These are phyloP conservation scores for Pyrenopolyporus hunteri DNA, from an alignment of 495 filamentous ascomycete species.

Conservation along the genomic window DNA sequence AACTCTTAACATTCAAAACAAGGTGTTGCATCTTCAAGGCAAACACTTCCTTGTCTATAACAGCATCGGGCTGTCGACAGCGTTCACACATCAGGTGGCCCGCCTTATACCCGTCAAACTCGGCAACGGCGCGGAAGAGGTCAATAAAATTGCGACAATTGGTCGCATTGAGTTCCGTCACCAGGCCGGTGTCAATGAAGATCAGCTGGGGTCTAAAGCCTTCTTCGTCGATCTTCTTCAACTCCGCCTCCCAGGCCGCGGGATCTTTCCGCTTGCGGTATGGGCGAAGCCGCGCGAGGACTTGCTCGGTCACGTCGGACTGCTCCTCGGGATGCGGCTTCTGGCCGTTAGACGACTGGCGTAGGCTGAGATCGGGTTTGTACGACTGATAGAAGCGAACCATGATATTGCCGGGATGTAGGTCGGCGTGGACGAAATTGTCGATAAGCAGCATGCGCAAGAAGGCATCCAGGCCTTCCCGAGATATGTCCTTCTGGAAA, in stretches of 20 bases:
- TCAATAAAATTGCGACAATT: slow-evolving; percentile 95
- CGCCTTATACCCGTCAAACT: slow-evolving; percentile 96
- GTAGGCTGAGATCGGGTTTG: slow-evolving; percentile 65
- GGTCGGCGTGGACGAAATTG: slow-evolving; percentile 98
- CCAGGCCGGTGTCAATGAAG: slow-evolving; percentile 97
- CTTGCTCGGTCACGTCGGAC: slow-evolving; percentile 84
- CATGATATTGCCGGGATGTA: slow-evolving; percentile 99
- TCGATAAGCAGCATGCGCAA: slow-evolving; percentile 96
- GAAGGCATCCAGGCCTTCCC: slow-evolving; percentile 97
- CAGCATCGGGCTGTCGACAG: slow-evolving; percentile 86
- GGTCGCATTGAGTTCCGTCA: slow-evolving; percentile 85
- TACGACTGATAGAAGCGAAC: slow-evolving; percentile 94
- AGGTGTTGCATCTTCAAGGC: slow-evolving; percentile 96
- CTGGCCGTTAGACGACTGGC: slow-evolving; percentile 47
- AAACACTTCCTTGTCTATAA: slow-evolving; percentile 87
- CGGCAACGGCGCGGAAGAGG: slow-evolving; percentile 92
- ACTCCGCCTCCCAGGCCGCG: slow-evolving; percentile 70
- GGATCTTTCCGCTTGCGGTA: slow-evolving; percentile 62
- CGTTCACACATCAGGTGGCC: slow-evolving; percentile 96
- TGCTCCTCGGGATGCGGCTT: slow-evolving; percentile 54
- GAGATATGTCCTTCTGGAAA: slow-evolving; percentile 92
- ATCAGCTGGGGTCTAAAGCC: slow-evolving; percentile 94
- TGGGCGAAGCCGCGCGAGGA: slow-evolving; percentile 79
- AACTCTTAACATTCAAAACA: slow-evolving; percentile 84
- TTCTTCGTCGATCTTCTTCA: slow-evolving; percentile 81